Evolutionary conservation across 805 yeast species (phyloP).

Genomic region (Kodamaea hsintzibuensis): DNA sequence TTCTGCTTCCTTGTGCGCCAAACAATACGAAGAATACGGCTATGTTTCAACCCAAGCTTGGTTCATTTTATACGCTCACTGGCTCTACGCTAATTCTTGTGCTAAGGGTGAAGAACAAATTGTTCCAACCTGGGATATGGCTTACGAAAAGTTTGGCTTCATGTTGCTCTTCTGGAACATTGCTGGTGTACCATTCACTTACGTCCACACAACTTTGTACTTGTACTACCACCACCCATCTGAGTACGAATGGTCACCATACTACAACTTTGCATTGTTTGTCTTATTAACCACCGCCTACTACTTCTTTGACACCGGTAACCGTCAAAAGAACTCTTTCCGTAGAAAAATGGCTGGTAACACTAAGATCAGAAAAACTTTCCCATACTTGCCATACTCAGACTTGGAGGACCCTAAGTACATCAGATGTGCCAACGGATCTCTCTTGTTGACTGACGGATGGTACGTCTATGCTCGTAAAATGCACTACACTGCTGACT

Average conservation of each 20-base stretch:
- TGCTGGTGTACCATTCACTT: slow-evolving; percentile 98
- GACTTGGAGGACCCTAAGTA: slow-evolving; percentile 81
- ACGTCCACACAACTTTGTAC: slow-evolving; percentile 89
- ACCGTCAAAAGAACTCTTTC: slow-evolving; percentile 93
- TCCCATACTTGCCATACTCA: slow-evolving; percentile 90
- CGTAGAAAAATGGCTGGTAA: slow-evolving; percentile 85
- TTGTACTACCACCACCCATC: slow-evolving; percentile 79
- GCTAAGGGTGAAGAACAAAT: slow-evolving; percentile 97
- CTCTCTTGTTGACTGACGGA: slow-evolving; percentile 84
- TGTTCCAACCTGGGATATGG: slow-evolving; percentile 99
- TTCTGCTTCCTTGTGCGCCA: slow-evolving; percentile 69
- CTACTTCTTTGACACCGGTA: slow-evolving; percentile 91
- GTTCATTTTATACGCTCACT: slow-evolving; percentile 78
- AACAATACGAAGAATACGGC: slow-evolving; percentile 83
- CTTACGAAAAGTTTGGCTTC: slow-evolving; percentile 98
- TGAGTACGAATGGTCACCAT: slow-evolving; percentile 73
- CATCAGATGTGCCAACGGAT: slow-evolving; percentile 82
- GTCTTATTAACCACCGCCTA: slow-evolving; percentile 66
- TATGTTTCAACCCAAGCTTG: slow-evolving; percentile 72
- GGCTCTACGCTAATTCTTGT: slow-evolving; percentile 95
- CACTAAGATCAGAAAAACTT: slow-evolving; percentile 70
- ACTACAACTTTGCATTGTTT: slow-evolving; percentile 59
- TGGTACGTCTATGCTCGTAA: slow-evolving; percentile 95
- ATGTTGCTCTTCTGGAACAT: slow-evolving; percentile 98
- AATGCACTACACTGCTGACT: slow-evolving; percentile 93